Conservation (phyloP, 345 rosid genomes). For the Populus ilicifolia region DNA sequence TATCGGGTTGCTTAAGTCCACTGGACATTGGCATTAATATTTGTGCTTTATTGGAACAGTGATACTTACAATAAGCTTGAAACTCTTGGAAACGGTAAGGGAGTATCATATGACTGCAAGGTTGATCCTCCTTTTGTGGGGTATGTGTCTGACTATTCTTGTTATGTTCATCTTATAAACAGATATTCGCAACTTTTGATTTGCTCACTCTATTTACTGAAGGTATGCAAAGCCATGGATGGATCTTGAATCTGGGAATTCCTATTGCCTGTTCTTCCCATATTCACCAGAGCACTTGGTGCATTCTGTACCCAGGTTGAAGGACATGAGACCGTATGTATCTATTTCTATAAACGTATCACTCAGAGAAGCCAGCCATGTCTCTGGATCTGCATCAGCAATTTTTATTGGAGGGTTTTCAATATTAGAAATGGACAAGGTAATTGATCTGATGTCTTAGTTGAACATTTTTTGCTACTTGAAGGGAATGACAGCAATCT, state of each 20-base stretch:
- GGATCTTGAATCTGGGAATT: conserved; percentile 50
- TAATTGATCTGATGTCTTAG: conserved; percentile 22
- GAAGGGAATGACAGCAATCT: conserved; percentile 6
- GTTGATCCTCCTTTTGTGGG: conserved; percentile 81
- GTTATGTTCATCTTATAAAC: not conserved
- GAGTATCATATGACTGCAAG: conserved; percentile 49
- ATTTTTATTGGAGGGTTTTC: conserved; percentile 88
- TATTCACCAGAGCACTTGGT: conserved; percentile 83
- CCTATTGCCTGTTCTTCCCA: conserved; percentile 79
- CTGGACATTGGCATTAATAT: too few species aligned
- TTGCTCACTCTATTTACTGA: conserved; percentile 21
- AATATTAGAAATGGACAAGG: conserved; percentile 62
- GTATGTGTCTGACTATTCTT: conserved; percentile 39
- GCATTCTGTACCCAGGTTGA: conserved; percentile 45
- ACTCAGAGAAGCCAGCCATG: conserved; percentile 46
- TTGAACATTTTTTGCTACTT: too few species aligned
- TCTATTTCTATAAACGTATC: conserved; percentile 58
- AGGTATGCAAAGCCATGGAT: conserved; percentile 84
- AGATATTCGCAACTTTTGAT: not conserved
- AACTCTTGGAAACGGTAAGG: conserved; percentile 34
- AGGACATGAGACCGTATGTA: conserved; percentile 52
- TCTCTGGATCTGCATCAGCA: conserved; percentile 78
- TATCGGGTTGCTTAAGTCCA: too few species aligned
- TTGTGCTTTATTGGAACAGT: conserved; percentile 34
- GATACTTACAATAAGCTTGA: conserved; percentile 28